These are phyloP conservation scores for Scedosporium dehoogii DNA, from an alignment of 2,329 filamentous ascomycete genomes.

Conservation along the genomic window DNA sequence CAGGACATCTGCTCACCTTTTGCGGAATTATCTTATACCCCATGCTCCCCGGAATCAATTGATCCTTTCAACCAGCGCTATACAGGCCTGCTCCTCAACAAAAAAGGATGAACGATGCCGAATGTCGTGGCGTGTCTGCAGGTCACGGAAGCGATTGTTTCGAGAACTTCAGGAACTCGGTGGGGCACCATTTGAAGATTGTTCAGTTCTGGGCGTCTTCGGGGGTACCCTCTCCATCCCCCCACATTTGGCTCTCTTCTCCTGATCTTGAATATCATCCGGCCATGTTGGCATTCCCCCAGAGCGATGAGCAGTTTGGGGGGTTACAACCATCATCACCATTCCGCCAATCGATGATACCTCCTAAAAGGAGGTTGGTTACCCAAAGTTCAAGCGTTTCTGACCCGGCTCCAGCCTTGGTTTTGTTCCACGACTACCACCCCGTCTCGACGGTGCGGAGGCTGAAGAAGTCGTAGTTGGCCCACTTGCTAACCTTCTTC, in stretches of 20 bases:
- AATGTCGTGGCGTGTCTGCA: too few species aligned
- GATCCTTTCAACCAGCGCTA: background rate
- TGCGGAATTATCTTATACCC: background rate
- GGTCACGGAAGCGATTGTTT: too few species aligned
- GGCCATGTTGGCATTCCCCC: too few species aligned
- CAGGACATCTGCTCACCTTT: background rate
- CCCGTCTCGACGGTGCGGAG: slow-evolving; percentile 13
- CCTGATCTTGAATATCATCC: too few species aligned
- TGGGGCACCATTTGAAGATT: too few species aligned
- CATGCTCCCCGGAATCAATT: background rate
- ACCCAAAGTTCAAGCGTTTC: slow-evolving; percentile 50
- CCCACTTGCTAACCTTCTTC: background rate
- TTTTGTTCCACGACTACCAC: slow-evolving; percentile 21
- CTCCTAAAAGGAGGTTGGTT: slow-evolving; percentile 15
- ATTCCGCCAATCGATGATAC: background rate
- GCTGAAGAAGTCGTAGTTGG: background rate
- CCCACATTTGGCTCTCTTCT: too few species aligned
- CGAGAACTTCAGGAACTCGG: too few species aligned
- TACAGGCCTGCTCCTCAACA: background rate
- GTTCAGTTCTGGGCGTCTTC: too few species aligned
- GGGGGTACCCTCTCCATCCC: too few species aligned
- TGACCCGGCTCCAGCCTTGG: slow-evolving; percentile 45
- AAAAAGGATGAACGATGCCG: background rate
- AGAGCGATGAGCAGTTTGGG: too few species aligned
- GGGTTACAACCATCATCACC: background rate